A percentile compares a stretch with the other conserved stretches of the same genome.
These are phyloP conservation scores for Drechmeria coniospora DNA, from an alignment of 2,329 filamentous ascomycete species.

Conservation along the genomic window DNA sequence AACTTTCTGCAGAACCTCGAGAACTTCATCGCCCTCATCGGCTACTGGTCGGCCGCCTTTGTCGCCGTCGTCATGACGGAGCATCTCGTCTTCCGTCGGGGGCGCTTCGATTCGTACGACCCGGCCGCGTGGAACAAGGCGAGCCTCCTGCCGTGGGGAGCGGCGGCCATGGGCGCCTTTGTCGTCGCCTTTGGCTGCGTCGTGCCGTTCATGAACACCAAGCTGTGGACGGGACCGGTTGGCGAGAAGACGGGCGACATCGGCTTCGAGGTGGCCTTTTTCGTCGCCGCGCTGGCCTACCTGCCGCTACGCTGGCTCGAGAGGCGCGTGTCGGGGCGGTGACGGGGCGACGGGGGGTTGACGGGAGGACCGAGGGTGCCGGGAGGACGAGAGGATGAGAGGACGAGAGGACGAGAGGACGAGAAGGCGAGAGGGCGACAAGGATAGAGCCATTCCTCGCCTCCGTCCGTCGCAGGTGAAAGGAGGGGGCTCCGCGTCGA, in stretches of 20 bases:
- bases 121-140: conserved; percentile 31
- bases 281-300: conserved; percentile 30
- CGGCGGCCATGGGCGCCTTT: conserved; percentile 30
- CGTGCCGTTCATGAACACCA: conserved; percentile 43
- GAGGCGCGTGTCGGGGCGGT: conserved; percentile 17
- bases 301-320: conserved; percentile 31
- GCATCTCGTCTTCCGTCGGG: conserved; percentile 30
- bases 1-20: conserved; percentile 42
- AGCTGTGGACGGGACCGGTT: conserved; percentile 46
- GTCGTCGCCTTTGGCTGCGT: conserved; percentile 33
- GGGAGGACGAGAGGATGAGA: background rate
- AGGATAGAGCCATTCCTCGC: too few species aligned
- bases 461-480: too few species aligned
- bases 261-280: conserved; percentile 49
- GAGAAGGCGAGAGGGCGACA: too few species aligned
- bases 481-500: too few species aligned
- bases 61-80: conserved; percentile 33
- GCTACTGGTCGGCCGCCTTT: conserved; percentile 42
- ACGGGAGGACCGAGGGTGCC: background rate
- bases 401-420: too few species aligned
- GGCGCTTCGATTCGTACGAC: conserved; percentile 29
- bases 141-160: conserved; percentile 26
- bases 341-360: background rate
- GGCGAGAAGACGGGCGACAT: conserved; percentile 46
- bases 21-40: conserved; percentile 41